Base-by-base conservation (phyloP, 2,329 filamentous ascomycete species). In the Celoporthe dispersa region DNA sequence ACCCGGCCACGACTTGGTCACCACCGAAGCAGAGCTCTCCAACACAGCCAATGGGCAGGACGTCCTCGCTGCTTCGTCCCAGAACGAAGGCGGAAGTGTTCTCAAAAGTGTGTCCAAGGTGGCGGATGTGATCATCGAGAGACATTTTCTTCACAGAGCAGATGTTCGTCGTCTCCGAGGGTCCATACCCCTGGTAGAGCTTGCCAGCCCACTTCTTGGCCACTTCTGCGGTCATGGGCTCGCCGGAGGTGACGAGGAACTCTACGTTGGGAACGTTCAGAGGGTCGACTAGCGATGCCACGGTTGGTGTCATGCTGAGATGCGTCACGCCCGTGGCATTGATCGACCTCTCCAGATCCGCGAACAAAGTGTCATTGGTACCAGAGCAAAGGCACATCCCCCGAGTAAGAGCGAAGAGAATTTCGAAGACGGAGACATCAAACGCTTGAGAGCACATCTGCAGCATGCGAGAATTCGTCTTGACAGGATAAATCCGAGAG, bases 21-120 rank as follows among this genome's bases (percentile, higher is more conserved):
- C 94, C 94, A 19, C 93, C 94, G 78, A 97, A 96, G 76, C 92
- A 97, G 8, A 97, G 84, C 78, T 97, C 94, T 14, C 94, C 94
- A 22, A 93, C 83, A 72, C 88, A 91, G 3, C 94, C 93, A 8
- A 87, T 78, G 0, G 93, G 93, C 0, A 94, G 81, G 1, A 88
- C 75, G 0, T 85, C 79, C 5, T 89, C 76, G 2, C 80, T 77
- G 5, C 80, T 80, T 0, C 79, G 79, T 25, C 75, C 77, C 22
- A 92, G 78, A 1, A 97, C 88, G 70, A 94, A 88, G 0, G 88
- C 86, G 0, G 93, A 96, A 0, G 92, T 97, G 71, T 95, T 97
- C 12, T 84, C 81, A 37, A 97, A 88, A 0, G 90, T 86, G 70
- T 83, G 85, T 0, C 94, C 94, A n/a, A 97, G 89, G 74, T 94